Percentiles rank a stretch among this genome's conserved stretches.
Evolutionary conservation across 805 yeast genomes (phyloP).

Genomic region (Komagataella pseudopastoris): DNA sequence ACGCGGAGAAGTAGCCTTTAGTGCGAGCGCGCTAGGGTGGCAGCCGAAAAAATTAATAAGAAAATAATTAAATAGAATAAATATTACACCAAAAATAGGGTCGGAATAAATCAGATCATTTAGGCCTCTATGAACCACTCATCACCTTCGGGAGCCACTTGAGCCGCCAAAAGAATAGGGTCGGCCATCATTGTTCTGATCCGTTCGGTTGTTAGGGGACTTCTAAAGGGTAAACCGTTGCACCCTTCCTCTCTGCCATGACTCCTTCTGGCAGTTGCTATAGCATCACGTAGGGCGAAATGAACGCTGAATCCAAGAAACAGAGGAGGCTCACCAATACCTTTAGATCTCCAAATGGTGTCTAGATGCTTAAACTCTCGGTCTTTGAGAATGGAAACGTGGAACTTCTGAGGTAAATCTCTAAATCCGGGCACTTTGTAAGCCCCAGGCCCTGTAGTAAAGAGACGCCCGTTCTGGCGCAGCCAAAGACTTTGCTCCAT

Average conservation of each 20-base stretch:
- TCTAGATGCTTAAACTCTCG: conserved; percentile 27
- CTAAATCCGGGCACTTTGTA: conserved; percentile 37
- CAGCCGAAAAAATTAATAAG: not conserved
- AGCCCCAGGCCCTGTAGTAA: conserved; percentile 34
- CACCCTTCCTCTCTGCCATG: conserved; percentile 14
- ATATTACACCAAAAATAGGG: too few relatives aligned
- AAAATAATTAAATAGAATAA: too few relatives aligned
- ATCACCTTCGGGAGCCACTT: not conserved
- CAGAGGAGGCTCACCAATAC: conserved; percentile 38
- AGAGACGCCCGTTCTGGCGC: conserved; percentile 22
- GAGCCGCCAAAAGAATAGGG: not conserved
- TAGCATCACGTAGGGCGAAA: conserved; percentile 30
- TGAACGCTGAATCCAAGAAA: conserved; percentile 27
- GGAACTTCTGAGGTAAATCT: conserved; percentile 31
- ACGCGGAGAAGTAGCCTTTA: not conserved
- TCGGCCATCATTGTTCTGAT: conserved; percentile 14
- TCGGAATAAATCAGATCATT: not conserved
- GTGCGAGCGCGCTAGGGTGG: not conserved
- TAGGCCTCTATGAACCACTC: not conserved
- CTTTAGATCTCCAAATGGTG: conserved; percentile 29
- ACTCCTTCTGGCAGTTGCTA: conserved; percentile 19
- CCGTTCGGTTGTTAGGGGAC: conserved; percentile 30
- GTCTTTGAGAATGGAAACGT: conserved; percentile 25
- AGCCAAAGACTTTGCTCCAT: conserved; percentile 35
- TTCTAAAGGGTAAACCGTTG: conserved; percentile 14